A percentile compares a stretch with the other conserved stretches of the same genome.
Conservation (phyloP, 2,329 filamentous ascomycete genomes). For the Colletotrichum orbiculare region DNA sequence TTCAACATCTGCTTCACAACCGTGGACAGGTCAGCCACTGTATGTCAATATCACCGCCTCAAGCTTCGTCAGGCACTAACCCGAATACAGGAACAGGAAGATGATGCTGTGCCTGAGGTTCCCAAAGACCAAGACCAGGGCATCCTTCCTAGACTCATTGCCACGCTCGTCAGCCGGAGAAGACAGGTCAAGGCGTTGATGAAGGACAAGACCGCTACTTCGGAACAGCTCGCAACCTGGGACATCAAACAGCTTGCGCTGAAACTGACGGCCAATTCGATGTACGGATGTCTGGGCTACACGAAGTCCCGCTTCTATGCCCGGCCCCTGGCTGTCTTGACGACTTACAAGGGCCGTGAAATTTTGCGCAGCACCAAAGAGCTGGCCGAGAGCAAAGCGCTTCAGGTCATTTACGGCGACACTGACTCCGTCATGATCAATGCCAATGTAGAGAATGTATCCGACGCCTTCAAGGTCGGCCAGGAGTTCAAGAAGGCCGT, state of each 20-base stretch:
- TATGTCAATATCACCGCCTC: constrained; percentile 54
- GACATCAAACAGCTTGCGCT: constrained; percentile 97
- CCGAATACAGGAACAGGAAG: constrained; percentile 68
- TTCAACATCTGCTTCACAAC: constrained; percentile 99
- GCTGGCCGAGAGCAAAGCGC: constrained; percentile 87
- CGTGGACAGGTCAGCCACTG: constrained; percentile 79
- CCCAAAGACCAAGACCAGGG: constrained; percentile 82
- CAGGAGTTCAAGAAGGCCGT: constrained; percentile 95
- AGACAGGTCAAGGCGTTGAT: constrained; percentile 95
- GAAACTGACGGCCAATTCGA: constrained; percentile 98
- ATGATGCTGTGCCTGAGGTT: constrained; percentile 90
- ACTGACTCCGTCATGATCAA: constrained; percentile 99
- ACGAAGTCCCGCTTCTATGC: constrained; percentile 98
- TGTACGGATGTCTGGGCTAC: constrained; percentile 99
- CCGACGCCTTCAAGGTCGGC: constrained; percentile 90
- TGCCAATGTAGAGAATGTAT: constrained; percentile 93
- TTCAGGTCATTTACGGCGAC: constrained; percentile 98
- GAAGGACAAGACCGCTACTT: constrained; percentile 90
- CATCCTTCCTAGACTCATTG: constrained; percentile 89
- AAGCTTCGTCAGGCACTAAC: constrained; percentile 42
- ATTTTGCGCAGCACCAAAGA: constrained; percentile 97
- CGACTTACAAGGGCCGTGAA: constrained; percentile 96
- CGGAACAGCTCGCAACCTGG: constrained; percentile 92
- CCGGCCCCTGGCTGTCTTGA: constrained; percentile 92
- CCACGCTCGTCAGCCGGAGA: constrained; percentile 88